These are phyloP conservation scores for Dactylellina cionopaga DNA, from an alignment of 2,329 filamentous ascomycete genomes.

Conservation along the genomic window DNA sequence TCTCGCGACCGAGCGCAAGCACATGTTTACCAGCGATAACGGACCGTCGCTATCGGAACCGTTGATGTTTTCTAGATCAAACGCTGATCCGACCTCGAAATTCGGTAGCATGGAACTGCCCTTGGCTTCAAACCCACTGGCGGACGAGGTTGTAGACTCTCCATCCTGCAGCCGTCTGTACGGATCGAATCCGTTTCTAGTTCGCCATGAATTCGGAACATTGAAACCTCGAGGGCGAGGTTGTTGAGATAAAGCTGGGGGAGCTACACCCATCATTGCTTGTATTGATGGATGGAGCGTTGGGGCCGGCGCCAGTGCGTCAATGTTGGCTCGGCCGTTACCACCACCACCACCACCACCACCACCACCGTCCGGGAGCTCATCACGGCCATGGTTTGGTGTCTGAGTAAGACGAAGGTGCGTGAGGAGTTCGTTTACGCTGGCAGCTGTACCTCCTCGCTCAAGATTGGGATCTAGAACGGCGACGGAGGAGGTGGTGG, in stretches of 20 bases:
- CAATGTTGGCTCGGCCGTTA: background rate
- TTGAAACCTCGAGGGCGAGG: constrained; percentile 49
- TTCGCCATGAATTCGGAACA: constrained; percentile 37
- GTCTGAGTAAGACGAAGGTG: constrained; percentile 54
- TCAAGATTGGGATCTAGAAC: background rate
- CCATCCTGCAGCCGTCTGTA: constrained; percentile 42
- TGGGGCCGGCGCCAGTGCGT: constrained; percentile 51
- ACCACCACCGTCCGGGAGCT: background rate
- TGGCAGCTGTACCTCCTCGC: constrained; percentile 5
- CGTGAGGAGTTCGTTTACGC: constrained; percentile 55
- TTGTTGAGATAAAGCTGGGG: constrained; percentile 50
- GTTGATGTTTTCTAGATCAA: constrained; percentile 20
- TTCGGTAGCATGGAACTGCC: constrained; percentile 37
- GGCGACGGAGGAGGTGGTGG: background rate
- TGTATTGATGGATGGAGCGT: constrained; percentile 55
- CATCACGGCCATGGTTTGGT: constrained; percentile 14
- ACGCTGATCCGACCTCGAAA: constrained; percentile 38
- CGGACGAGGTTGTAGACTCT: constrained; percentile 43
- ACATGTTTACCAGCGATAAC: constrained; percentile 44
- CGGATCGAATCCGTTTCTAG: constrained; percentile 36
- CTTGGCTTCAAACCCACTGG: constrained; percentile 43
- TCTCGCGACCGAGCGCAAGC: constrained; percentile 52
- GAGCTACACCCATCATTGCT: constrained; percentile 52
- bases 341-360: no score
- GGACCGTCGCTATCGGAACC: background rate